phyloP scores from a whole-genome alignment of 2,329 filamentous ascomycete genomes.

The Fonsecaea pugnacius region DNA sequence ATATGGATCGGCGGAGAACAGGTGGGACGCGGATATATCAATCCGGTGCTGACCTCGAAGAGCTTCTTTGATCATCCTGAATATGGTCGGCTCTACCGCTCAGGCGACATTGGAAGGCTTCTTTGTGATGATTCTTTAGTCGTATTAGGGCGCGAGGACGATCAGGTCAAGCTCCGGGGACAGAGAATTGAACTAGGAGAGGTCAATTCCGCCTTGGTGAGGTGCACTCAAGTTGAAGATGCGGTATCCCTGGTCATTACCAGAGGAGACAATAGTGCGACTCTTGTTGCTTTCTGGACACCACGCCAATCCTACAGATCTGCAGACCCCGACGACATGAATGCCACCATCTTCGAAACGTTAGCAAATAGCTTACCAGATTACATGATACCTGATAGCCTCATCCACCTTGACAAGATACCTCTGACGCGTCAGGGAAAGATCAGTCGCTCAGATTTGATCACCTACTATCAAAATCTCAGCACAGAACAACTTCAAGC shows the following conservation, averaged over 20 bases:
- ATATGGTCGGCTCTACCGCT: slow-evolving; percentile 77
- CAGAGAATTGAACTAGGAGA: slow-evolving; percentile 79
- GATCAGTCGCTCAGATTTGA: slow-evolving; percentile 64
- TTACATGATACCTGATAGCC: slow-evolving; percentile 79
- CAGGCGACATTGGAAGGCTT: slow-evolving; percentile 80
- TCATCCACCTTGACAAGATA: slow-evolving; percentile 71
- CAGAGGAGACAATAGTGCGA: slow-evolving; percentile 47
- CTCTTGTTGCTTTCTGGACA: slow-evolving; percentile 73
- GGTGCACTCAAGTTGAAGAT: slow-evolving; percentile 58
- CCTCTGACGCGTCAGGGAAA: slow-evolving; percentile 78
- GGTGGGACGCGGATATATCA: slow-evolving; percentile 73
- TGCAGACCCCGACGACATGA: slow-evolving; percentile 1
- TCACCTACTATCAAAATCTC: slow-evolving; percentile 54
- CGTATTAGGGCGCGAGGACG: slow-evolving; percentile 74
- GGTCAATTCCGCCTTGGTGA: slow-evolving; percentile 67
- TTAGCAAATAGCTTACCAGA: slow-evolving; percentile 64
- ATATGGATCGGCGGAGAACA: slow-evolving; percentile 86
- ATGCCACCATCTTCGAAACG: slow-evolving; percentile 56
- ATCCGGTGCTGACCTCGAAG: slow-evolving; percentile 62
- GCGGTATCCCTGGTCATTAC: slow-evolving; percentile 67
- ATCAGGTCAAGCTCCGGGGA: slow-evolving; percentile 80
- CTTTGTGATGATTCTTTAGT: slow-evolving; percentile 75
- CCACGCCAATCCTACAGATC: slow-evolving; percentile 15
- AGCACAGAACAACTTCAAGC: slow-evolving; percentile 51
- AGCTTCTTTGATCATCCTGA: slow-evolving; percentile 72